Evolutionary conservation across 2,329 filamentous ascomycete genomes (phyloP), one percentile per base, ranked within the genome.

Genomic region (Phyllosticta capitalensis): DNA sequence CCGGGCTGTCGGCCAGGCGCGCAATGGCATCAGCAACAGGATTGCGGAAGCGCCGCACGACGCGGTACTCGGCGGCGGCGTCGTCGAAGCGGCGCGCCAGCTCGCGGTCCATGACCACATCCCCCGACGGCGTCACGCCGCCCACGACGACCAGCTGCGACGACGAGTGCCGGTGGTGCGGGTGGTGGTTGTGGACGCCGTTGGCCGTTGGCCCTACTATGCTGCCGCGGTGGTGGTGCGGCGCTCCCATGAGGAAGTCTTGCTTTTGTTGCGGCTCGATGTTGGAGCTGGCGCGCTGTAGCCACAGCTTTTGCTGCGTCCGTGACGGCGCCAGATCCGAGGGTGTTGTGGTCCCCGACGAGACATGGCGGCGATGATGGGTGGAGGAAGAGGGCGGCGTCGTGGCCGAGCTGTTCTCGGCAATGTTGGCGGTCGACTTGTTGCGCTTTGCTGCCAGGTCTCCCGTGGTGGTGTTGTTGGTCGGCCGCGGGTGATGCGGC

Each of bases 261-360:
- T 45, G 28, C 21, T 60, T 60, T 28, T 81, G 75, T 28, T 81
- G 75, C 0, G 84, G 83, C 65, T 90, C 87, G 54, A 90, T 85
- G 64, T 82, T 83, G 3, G 86, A 89, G 67, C 85, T 88, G 28
- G 86, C 87, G 45, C 87, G 81, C 67, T 90, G 86, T 1, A 90
- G 78, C 72, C 89, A 86, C 14, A 90, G 76, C 67, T 90, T 90
- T 69, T 90, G 86, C 71, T 90, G 86, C 1, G 86, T 89, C 14
- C 87, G 80, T 58, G 85, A 88, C 66, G 76, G 63, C 64, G 72
- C 63, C 33, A 74, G 63, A 74, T 71, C 65, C n/a, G 68, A 72
- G 66, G 73, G 66, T 63, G 76, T 66, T 68, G 71, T 67, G 10
- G 72, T 67, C n/a, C 72, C 72, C 9, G 68, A 65, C 3, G 56